These are phyloP conservation scores for Alternaria gaisen DNA, from an alignment of 2,329 filamentous ascomycete genomes.

Conservation along the genomic window DNA sequence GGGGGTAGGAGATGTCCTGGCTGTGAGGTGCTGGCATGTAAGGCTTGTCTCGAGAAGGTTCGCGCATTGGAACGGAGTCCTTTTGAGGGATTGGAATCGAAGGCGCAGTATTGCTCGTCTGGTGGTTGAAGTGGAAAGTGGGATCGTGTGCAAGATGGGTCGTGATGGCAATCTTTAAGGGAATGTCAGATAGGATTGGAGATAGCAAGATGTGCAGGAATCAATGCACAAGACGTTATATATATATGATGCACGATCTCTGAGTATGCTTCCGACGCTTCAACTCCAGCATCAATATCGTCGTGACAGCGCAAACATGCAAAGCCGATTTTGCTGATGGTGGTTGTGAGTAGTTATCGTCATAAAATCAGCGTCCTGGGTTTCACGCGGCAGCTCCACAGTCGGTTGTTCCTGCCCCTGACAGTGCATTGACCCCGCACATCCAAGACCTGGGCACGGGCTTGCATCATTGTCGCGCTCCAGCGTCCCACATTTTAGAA, in stretches of 20 bases:
- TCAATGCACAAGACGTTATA: not conserved
- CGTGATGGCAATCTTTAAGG: not conserved
- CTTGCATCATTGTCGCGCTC: slow-evolving; percentile 1
- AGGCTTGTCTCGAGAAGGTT: slow-evolving; percentile 13
- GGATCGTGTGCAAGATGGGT: not conserved
- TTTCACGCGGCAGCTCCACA: slow-evolving; percentile 2
- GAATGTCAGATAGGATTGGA: not conserved
- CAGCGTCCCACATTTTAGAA: slow-evolving; percentile 11
- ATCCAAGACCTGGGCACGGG: not conserved
- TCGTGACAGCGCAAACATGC: not conserved
- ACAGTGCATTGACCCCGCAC: slow-evolving; percentile 5
- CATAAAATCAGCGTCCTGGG: not conserved
- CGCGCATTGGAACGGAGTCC: slow-evolving; percentile 1
- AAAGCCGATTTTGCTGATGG: not conserved
- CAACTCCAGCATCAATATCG: not conserved
- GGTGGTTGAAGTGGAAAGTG: slow-evolving; percentile 1
- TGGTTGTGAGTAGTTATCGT: not conserved
- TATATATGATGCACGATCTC: not conserved
- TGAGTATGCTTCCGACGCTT: not conserved
- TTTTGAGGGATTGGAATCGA: not conserved
- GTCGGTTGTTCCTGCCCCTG: slow-evolving; percentile 5
- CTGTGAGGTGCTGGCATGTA: slow-evolving; percentile 26
- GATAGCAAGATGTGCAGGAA: not conserved
- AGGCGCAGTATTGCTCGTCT: slow-evolving; percentile 1
- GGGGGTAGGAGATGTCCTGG: slow-evolving; percentile 17